phyloP scores from a whole-genome alignment of 1,284 basidiomycete species.

The Ceratobasidium sp. region DNA sequence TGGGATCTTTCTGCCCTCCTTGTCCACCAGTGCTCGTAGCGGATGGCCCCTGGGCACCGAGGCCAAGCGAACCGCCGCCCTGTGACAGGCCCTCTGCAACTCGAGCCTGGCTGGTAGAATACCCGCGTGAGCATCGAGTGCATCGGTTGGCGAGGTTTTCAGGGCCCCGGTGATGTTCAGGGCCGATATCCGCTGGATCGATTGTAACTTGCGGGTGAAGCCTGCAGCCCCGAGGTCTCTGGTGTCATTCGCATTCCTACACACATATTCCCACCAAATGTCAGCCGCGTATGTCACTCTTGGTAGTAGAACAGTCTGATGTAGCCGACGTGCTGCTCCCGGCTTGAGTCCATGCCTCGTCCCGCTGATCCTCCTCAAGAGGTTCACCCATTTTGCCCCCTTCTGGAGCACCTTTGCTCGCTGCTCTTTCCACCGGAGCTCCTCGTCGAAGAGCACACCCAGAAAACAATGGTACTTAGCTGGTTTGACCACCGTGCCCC shows the following conservation, averaged over 20 bases:
- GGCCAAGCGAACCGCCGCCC: conserved; percentile 10
- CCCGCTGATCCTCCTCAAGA: conserved; percentile 2
- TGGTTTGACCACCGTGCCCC: conserved; percentile 6
- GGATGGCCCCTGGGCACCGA: conserved; percentile 6
- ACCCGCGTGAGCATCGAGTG: conserved; percentile 21
- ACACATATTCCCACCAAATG: no score
- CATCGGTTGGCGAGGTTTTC: conserved; percentile 22
- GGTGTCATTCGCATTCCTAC: no score
- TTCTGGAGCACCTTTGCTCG: conserved; percentile 6
- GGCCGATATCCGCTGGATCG: conserved; percentile 18
- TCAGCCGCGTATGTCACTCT: conserved; percentile 14
- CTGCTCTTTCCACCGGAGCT: conserved; percentile 45
- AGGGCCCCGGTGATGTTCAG: background rate
- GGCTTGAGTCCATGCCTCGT: conserved; percentile 13
- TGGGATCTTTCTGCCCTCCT: background rate
- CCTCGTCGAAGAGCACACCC: conserved; percentile 46
- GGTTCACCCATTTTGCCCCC: conserved; percentile 1
- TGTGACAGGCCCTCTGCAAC: conserved; percentile 17
- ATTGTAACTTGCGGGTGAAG: conserved; percentile 17
- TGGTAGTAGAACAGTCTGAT: conserved; percentile 12
- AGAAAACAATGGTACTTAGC: conserved; percentile 29
- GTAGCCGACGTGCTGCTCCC: conserved; percentile 1
- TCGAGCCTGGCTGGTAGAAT: conserved; percentile 21
- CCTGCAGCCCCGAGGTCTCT: background rate
- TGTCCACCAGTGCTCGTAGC: background rate